These are phyloP conservation scores for Podospora pseudopauciseta DNA, from an alignment of 495 filamentous ascomycete species.

Conservation along the genomic window DNA sequence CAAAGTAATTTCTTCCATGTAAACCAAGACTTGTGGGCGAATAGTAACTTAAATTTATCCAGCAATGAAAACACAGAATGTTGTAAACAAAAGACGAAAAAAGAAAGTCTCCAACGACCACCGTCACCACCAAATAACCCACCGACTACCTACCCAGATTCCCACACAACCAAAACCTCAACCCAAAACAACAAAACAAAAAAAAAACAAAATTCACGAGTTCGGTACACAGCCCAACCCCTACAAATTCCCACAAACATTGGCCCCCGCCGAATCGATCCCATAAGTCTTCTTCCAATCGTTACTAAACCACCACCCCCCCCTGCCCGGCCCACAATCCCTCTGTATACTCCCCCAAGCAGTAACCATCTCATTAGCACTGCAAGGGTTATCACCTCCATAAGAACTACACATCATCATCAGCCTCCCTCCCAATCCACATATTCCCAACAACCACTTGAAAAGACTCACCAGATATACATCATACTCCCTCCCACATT, in stretches of 20 bases:
- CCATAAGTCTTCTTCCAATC: conserved; percentile 12
- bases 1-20: no score
- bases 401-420: background rate
- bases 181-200: background rate
- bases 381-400: conserved; percentile 3
- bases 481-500: conserved; percentile 1
- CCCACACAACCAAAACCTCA: no score
- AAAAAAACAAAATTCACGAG: background rate
- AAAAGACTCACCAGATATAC: conserved; percentile 1
- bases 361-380: background rate
- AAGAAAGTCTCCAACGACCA: background rate
- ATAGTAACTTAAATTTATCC: no score
- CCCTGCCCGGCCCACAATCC: background rate
- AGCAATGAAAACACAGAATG: no score
- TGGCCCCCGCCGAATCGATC: background rate
- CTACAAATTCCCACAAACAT: conserved; percentile 2
- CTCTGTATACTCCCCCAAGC: conserved; percentile 3
- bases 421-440: background rate
- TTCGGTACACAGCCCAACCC: no score
- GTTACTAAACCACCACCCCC: conserved; percentile 5
- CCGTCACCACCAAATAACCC: no score
- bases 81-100: no score
- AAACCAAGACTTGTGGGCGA: no score
- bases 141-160: no score
- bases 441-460: background rate